Evolutionary conservation across 305 asterid genomes (phyloP).

Genomic region (Fraxinus greggii): DNA sequence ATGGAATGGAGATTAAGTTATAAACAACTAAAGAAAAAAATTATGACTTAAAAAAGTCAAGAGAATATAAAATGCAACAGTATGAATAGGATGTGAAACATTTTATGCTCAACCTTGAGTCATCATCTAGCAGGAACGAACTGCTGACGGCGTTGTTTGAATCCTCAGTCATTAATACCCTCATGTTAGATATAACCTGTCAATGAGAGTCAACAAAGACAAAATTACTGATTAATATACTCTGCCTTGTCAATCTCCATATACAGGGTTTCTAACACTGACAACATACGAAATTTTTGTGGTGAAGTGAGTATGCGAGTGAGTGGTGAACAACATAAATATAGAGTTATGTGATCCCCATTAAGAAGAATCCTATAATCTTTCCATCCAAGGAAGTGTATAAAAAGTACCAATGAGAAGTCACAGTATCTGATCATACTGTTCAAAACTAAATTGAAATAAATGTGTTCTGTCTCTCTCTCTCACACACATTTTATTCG

Average conservation of each 20-base stretch:
- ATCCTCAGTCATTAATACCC: constrained; percentile 54
- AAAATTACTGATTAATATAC: constrained; percentile 1
- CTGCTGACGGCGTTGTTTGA: constrained; percentile 59
- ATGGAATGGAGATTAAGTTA: constrained; percentile 11
- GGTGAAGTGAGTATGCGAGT: background rate
- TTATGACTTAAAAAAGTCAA: background rate
- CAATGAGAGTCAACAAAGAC: constrained; percentile 15
- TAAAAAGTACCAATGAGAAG: background rate
- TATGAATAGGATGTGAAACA: background rate
- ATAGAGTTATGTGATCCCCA: background rate
- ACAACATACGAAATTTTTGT: background rate
- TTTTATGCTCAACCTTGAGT: constrained; percentile 53
- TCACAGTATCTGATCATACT: background rate
- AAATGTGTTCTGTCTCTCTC: background rate
- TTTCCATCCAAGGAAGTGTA: background rate
- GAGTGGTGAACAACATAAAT: background rate
- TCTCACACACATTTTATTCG: background rate
- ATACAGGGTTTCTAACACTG: background rate
- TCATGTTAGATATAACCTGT: constrained; percentile 66
- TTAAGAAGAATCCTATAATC: background rate
- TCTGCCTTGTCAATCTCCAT: background rate
- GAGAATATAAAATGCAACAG: constrained; percentile 19
- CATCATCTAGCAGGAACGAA: constrained; percentile 49
- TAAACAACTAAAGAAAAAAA: background rate
- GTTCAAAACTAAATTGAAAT: background rate